Percentiles rank a stretch among this genome's conserved stretches.
Evolutionary conservation across 1,139 yeast species (phyloP).

Genomic region (Kurtzmaniella quercitrusa): DNA sequence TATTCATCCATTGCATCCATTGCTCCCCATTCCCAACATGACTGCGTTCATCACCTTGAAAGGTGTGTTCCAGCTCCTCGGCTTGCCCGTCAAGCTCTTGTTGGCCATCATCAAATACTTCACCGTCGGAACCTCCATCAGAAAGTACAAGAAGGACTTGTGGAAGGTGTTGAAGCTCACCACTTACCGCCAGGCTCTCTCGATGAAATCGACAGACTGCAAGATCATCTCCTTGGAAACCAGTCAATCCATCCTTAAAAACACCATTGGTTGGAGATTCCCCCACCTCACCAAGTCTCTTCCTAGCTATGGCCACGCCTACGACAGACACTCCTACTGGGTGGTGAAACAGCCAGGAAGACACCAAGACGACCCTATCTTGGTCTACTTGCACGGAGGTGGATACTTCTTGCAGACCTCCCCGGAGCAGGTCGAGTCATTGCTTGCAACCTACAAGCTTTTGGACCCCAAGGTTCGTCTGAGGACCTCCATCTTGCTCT

Average conservation of each 20-base stretch:
- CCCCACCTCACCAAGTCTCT: conserved; percentile 8
- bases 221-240: conserved; percentile 5
- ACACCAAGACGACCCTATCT: conserved; percentile 29
- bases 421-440: conserved; percentile 28
- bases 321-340: conserved; percentile 35
- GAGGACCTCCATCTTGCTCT: conserved; percentile 26
- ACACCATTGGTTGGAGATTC: conserved; percentile 2
- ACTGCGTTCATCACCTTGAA: conserved; percentile 2
- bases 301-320: conserved; percentile 31
- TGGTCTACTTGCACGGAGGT: conserved; percentile 41
- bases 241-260: conserved; percentile 5
- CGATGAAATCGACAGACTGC: conserved; percentile 5
- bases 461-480: conserved; percentile 22
- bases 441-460: conserved; percentile 26
- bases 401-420: conserved; percentile 36
- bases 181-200: conserved; percentile 5
- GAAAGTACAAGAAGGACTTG: conserved; percentile 7
- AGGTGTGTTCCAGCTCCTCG: conserved; percentile 7
- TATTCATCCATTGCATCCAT: too few relatives aligned
- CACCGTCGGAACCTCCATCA: conserved; percentile 6
- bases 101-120: conserved; percentile 5
- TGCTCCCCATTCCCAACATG: background rate
- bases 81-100: conserved; percentile 6
- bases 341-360: conserved; percentile 26
- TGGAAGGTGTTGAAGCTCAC: conserved; percentile 4